Conservation (phyloP, 192 early-diverging fungal genomes). For the Coemansia sp. region DNA sequence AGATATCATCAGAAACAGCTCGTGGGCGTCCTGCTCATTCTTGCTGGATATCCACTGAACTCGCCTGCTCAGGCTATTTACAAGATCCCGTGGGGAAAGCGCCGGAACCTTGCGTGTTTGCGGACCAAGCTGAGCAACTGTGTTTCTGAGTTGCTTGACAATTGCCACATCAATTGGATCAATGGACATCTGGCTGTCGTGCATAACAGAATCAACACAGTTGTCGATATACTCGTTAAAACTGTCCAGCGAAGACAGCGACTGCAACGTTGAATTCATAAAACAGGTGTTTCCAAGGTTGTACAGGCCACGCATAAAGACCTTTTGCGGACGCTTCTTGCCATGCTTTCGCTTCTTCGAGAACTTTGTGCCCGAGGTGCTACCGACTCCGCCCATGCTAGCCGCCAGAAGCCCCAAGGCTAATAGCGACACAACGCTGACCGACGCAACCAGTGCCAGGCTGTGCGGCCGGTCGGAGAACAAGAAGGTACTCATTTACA, state of each 20-base stretch:
- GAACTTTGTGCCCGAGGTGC: conserved; percentile 1
- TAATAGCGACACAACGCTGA: conserved; percentile 40
- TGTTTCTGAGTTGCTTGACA: conserved; percentile 27
- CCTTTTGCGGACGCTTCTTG: conserved; percentile 20
- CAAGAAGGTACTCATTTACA: conserved; percentile 8
- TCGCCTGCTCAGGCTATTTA: conserved; percentile 55
- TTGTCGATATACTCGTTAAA: conserved; percentile 47
- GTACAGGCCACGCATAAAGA: conserved; percentile 68
- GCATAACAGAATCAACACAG: conserved; percentile 18
- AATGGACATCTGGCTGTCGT: neutral
- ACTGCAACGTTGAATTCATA: conserved; percentile 78
- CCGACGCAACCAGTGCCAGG: conserved; percentile 39
- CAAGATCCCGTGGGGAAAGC: conserved; percentile 47
- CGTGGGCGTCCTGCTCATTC: conserved; percentile 67
- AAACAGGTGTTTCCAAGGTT: conserved; percentile 91
- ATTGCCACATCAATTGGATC: conserved; percentile 33
- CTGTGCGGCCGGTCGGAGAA: conserved; percentile 18
- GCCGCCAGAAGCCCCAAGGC: conserved; percentile 31
- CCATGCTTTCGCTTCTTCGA: conserved; percentile 11
- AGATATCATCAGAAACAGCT: conserved; percentile 63
- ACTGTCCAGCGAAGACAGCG: conserved; percentile 33
- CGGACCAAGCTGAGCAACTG: conserved; percentile 39
- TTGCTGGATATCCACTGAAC: conserved; percentile 59
- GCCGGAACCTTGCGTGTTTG: conserved; percentile 33
- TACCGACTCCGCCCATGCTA: conserved; percentile 4